These are phyloP conservation scores for Ophiostoma triangulosporum DNA, from an alignment of 2,329 filamentous ascomycete genomes.

Conservation along the genomic window DNA sequence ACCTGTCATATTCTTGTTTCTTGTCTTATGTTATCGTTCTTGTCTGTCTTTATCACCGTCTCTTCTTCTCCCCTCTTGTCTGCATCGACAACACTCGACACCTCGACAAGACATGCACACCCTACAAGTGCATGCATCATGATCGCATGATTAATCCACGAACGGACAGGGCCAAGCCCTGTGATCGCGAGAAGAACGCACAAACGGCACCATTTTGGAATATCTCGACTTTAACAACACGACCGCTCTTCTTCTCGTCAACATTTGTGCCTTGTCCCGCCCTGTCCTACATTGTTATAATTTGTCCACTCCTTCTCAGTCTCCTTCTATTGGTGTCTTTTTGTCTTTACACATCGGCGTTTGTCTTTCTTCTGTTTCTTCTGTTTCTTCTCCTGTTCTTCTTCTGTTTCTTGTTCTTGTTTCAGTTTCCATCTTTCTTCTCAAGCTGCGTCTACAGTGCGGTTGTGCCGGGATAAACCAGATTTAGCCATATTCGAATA, in stretches of 20 bases:
- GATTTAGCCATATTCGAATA: too few relatives aligned
- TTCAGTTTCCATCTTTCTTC: not conserved
- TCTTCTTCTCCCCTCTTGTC: not conserved
- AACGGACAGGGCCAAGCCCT: not conserved
- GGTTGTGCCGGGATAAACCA: not conserved
- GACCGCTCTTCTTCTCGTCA: not conserved
- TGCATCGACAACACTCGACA: not conserved
- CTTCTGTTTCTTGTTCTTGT: not conserved
- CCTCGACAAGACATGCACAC: not conserved
- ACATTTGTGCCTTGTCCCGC: not conserved
- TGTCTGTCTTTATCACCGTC: constrained; percentile 15
- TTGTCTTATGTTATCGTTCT: too few relatives aligned
- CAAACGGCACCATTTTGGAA: not conserved
- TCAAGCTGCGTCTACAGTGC: not conserved
- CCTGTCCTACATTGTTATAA: not conserved
- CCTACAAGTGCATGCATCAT: constrained; percentile 11
- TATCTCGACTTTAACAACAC: not conserved
- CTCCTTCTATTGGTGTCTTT: not conserved
- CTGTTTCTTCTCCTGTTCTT: not conserved
- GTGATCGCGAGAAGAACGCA: not conserved
- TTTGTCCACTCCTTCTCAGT: not conserved
- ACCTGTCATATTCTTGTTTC: constrained; percentile 21
- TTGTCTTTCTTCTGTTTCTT: not conserved
- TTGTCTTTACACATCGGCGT: not conserved
- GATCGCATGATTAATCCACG: constrained; percentile 13